Evolutionary conservation across 441 rosid genomes (phyloP).

Genomic region (Populus hybrid): DNA sequence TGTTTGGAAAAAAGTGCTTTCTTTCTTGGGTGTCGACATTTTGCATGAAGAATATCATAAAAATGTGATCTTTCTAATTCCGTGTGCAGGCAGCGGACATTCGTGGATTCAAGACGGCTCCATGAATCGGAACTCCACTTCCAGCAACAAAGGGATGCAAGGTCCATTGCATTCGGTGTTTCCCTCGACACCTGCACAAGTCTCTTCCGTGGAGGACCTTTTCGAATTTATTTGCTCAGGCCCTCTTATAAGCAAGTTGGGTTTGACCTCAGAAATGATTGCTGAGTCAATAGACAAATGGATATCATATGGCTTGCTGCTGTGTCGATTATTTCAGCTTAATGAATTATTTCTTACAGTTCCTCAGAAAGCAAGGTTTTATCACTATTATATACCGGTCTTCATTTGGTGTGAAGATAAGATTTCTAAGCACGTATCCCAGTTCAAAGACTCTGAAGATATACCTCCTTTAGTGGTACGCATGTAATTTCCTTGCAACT

Average conservation of each 20-base stretch:
- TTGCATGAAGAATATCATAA: background rate
- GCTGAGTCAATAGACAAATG: conserved; percentile 72
- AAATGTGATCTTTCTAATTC: background rate
- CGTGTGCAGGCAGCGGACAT: conserved; percentile 40
- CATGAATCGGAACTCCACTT: conserved; percentile 21
- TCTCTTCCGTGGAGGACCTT: conserved; percentile 71
- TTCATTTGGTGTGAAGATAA: conserved; percentile 85
- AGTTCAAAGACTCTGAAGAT: conserved; percentile 63
- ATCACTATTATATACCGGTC: conserved; percentile 89
- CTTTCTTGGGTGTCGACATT: background rate
- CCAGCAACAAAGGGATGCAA: conserved; percentile 21
- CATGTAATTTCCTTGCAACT: background rate
- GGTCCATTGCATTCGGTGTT: conserved; percentile 27
- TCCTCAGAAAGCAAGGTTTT: conserved; percentile 77
- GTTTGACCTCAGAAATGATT: conserved; percentile 55
- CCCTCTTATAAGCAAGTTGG: conserved; percentile 68
- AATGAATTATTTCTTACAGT: conserved; percentile 59
- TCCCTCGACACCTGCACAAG: conserved; percentile 41
- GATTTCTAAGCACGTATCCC: conserved; percentile 57
- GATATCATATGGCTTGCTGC: conserved; percentile 64
- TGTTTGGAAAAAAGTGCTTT: background rate
- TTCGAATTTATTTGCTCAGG: conserved; percentile 75
- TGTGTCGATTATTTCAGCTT: conserved; percentile 67
- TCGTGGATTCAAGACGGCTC: conserved; percentile 59
- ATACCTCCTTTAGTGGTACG: conserved; percentile 88